Evolutionary conservation across 208 protist species (phyloP), one percentile per base, ranked within the genome.

Genomic region (Naegleria gruberi): DNA sequence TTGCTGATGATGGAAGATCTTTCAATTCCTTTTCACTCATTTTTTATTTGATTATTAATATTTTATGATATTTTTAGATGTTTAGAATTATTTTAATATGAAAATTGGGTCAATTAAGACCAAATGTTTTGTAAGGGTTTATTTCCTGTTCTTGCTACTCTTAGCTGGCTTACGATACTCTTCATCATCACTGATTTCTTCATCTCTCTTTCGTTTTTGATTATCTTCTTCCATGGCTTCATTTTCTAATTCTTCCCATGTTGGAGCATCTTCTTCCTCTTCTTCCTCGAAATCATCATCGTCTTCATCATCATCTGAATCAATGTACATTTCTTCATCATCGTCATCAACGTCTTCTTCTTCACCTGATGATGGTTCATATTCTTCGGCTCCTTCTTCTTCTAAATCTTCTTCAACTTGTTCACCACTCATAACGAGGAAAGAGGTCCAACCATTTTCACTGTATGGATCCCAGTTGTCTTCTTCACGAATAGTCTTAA

Each of bases 341-440:
- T 92, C 91, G 10, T 91, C 86, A 85, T 97, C 94, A 19, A 94
- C 94, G 45, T 97, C 94, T 30, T 96, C 94, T 45, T 95, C 95
- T 91, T 95, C 94, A 90, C 96, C 96, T 0, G 94, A 96, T 6
- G 95, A 95, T 77, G 96, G 95, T 87, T 95, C 93, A 19, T 92
- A 92, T 86, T 95, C 94, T 23, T 93, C 94, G 51, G 95, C 95
- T 8, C 92, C 92, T 43, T 92, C 93, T 47, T 96, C 95, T n/a
- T 97, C 95, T 26, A 97, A 96, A 34, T 96, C 96, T 42, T 96
- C 96, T 57, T 94, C 92, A n/a, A 89, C 91, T 46, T 94, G 95
- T 47, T 96, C 93, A 91, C 95, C 95, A 84, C 95, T 85, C 19
- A 94, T 91, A 17, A 93, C 93, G 95, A 94, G 96, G n/a, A 55